Base-by-base conservation (phyloP, 495 filamentous ascomycete genomes). In the Parachaetomium inaequale region DNA sequence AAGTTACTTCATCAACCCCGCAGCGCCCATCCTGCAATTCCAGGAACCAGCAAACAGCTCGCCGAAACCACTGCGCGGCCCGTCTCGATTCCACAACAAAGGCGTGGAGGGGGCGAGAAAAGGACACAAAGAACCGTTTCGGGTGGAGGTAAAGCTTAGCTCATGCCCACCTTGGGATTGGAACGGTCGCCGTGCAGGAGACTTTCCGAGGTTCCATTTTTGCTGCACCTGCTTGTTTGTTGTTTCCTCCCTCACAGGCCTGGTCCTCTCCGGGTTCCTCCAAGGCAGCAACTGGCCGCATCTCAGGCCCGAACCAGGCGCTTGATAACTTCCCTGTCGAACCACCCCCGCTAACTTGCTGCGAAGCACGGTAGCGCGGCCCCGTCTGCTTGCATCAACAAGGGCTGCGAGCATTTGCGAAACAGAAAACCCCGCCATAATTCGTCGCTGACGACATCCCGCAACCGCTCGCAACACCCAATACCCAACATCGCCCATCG, bases 361-460 rank as follows among this genome's bases (percentile, higher is more conserved):
- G 14, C 15, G 42, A 23, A 19, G 42, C 19, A 46, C 42, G 42
- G 45, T 10, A 26, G 21, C 21, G 15, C 45, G 0, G 6, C 45
- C 45, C 45, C 12, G 23, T 10, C 15, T n/a, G n/a, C 23, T 28
- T 52, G 49, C 49, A 52, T 61, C 59, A 61, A 59, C 66, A 57
- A 68, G 62, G 56, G 53, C 63, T 66, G 63, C 38, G 55, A 57
- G 66, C 67, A 65, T 66, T 70, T 69, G 66, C 70, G 66, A 70
- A 74, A 69, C 72, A 69, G 64, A 68, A 69, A 69, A 72, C 72
- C 71, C 72, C 72, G 72, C 72, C 72, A 72, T 51, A 68, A 67
- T 65, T 66, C 67, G 64, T 66, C 63, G 68, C 66, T 70, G 68
- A 74, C 70, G 69, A 72, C 71, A 71, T 68, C 64, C 61, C 47